A percentile compares a stretch with the other conserved stretches of the same genome.
Evolutionary conservation across 2,329 filamentous ascomycete genomes (phyloP).

Genomic region (Trichoderma arundinaceum): DNA sequence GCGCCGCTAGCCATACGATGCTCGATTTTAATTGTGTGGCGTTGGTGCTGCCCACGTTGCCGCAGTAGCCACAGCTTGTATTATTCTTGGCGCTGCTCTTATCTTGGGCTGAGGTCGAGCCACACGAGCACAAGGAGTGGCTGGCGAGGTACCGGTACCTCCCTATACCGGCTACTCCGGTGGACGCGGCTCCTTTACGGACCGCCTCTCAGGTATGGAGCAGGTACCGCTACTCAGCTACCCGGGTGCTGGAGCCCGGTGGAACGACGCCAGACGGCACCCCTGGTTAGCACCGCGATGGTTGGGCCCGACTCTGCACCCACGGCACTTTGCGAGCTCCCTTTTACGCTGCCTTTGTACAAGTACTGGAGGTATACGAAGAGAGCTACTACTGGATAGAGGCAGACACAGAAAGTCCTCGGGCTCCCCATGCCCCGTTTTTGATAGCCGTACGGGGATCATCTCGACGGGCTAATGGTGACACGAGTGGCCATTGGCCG

Average conservation of each 20-base stretch:
- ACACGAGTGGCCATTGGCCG: not conserved
- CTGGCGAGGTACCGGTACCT: constrained; percentile 16
- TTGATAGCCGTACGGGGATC: not conserved
- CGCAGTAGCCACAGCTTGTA: constrained; percentile 6
- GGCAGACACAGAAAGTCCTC: not conserved
- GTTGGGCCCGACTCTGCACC: constrained; percentile 2
- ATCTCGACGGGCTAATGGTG: constrained; percentile 5
- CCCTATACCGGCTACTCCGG: not conserved
- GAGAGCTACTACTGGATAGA: not conserved
- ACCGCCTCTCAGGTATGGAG: not conserved
- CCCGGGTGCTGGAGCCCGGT: constrained; percentile 14
- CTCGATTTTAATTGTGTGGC: constrained; percentile 10
- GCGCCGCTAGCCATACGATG: not conserved
- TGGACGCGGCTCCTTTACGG: not conserved
- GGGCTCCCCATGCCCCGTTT: not conserved
- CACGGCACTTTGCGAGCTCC: not conserved
- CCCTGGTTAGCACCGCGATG: constrained; percentile 23
- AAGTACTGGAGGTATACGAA: not conserved
- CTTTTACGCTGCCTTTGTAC: constrained; percentile 3
- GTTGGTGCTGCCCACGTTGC: constrained; percentile 16
- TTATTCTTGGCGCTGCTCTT: not conserved
- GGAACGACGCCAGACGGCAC: constrained; percentile 17
- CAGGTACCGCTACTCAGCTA: constrained; percentile 15
- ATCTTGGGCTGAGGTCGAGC: constrained; percentile 5
- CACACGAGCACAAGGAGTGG: constrained; percentile 6